Evolutionary conservation across 2,329 filamentous ascomycete genomes (phyloP).

Genomic region (Dendrostoma leiphaemia): DNA sequence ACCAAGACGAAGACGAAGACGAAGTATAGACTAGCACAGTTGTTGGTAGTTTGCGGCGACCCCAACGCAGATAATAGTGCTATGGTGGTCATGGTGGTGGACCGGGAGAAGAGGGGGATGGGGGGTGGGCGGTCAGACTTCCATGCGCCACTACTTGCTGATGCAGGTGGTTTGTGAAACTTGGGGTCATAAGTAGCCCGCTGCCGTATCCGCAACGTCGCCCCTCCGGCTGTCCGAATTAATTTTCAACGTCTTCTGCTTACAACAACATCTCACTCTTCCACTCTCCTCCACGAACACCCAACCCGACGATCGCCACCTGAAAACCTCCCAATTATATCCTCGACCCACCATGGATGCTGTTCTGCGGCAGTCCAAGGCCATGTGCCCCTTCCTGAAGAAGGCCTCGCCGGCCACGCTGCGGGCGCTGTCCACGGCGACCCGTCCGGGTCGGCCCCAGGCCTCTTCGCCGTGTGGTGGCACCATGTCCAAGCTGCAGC

Average conservation of each 20-base stretch:
- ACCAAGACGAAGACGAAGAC: too few species aligned
- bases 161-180: too few species aligned
- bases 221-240: neutral
- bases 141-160: too few species aligned
- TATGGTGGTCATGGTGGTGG: too few species aligned
- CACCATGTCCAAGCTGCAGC: constrained; percentile 95
- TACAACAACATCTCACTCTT: neutral
- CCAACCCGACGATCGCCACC: neutral
- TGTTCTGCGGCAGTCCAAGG: constrained; percentile 90
- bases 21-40: too few species aligned
- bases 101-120: too few species aligned
- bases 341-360: constrained; percentile 69
- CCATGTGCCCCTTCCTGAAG: constrained; percentile 96
- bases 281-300: neutral
- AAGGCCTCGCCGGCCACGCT: constrained; percentile 89
- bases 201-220: too few species aligned
- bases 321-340: neutral
- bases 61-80: too few species aligned
- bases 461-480: constrained; percentile 73
- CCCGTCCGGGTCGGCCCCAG: constrained; percentile 53
- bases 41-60: too few species aligned
- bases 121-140: too few species aligned
- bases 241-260: neutral
- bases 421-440: constrained; percentile 79
- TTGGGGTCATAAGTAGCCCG: too few species aligned